These are phyloP conservation scores for Moringa oleifera DNA, from an alignment of 345 rosid species.

Conservation along the genomic window DNA sequence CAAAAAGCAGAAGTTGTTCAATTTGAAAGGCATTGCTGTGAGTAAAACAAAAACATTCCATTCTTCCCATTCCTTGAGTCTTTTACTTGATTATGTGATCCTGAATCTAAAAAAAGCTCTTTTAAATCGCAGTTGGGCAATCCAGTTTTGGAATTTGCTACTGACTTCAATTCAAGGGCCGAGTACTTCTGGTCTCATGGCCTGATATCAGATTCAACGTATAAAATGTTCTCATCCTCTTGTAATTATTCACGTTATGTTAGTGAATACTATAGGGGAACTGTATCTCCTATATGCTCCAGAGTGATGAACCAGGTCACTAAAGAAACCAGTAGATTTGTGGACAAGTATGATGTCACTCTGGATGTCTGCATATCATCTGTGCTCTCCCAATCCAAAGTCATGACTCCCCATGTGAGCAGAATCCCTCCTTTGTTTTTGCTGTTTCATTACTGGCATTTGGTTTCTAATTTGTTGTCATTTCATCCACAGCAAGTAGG, in stretches of 20 bases:
- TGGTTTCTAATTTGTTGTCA: constrained; percentile 3
- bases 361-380: constrained; percentile 93
- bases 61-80: too few species aligned
- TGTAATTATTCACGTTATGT: constrained; percentile 92
- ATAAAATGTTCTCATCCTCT: constrained; percentile 71
- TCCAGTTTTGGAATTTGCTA: constrained; percentile 82
- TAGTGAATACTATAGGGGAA: constrained; percentile 76
- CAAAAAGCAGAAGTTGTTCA: constrained; percentile 66
- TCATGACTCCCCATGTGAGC: constrained; percentile 62
- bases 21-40: constrained; percentile 90
- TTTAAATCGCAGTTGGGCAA: constrained; percentile 65
- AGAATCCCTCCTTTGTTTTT: background rate
- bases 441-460: background rate
- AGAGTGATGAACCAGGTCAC: constrained; percentile 81
- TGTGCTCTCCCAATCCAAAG: constrained; percentile 69
- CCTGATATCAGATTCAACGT: constrained; percentile 81
- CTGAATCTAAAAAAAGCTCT: background rate
- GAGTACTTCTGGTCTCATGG: constrained; percentile 99
- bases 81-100: too few species aligned
- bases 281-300: constrained; percentile 69
- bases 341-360: constrained; percentile 91
- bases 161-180: constrained; percentile 90
- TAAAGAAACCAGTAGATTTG: constrained; percentile 80
- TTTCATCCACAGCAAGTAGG: constrained; percentile 56
- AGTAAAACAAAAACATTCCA: constrained; percentile 31